Evolutionary conservation across 2,329 filamentous ascomycete species (phyloP), one percentile per base, ranked within the genome.

Genomic region (Fusarium globosum): DNA sequence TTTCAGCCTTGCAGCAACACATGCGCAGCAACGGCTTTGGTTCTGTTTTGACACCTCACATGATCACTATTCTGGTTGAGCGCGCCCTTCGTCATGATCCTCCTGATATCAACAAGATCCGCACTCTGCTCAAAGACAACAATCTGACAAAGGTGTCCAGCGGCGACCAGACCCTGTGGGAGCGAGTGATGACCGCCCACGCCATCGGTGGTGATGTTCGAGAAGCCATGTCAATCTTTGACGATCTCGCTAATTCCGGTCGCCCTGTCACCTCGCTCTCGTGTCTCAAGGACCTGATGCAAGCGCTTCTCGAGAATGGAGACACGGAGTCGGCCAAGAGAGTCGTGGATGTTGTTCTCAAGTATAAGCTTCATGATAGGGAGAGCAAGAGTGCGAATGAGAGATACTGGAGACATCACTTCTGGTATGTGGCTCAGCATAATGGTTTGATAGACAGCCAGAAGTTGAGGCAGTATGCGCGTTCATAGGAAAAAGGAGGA

Each of bases 51-150:
- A 88, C 88, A 8, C 81, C 89, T 3, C 88, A 94, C 75, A 93
- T 94, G 77, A 93, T 93, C 83, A 95, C 93, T 30, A 93, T 92
- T 77, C 87, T 96, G 26, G 84, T 93, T 51, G 88, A 91, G 51
- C 86, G 92, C 78, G 92, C 91, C 79, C 92, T 95, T 78, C 77
- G 84, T 14, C 86, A 85, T 57, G 69, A 82, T 3, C 89, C 89
- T 5, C 90, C 91, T 0, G 86, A 93, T 73, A 82, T 93, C 36
- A 80, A 82, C 4, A 88, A 88, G 20, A 86, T 94, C n/a, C 86
- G 89, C 42, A 79, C 80, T 1, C 83, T 95, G 7, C 89, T 94
- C 26, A 82, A 85, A 28, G 88, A 93, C 78, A 84, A 86, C 66
- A 82, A 88, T 30, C 82, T 88, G 69, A 72, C 62, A 5, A 73